A percentile compares a stretch with the other conserved stretches of the same genome.
phyloP scores from a whole-genome alignment of 305 asterid genomes.

The Euphrasia arctica region DNA sequence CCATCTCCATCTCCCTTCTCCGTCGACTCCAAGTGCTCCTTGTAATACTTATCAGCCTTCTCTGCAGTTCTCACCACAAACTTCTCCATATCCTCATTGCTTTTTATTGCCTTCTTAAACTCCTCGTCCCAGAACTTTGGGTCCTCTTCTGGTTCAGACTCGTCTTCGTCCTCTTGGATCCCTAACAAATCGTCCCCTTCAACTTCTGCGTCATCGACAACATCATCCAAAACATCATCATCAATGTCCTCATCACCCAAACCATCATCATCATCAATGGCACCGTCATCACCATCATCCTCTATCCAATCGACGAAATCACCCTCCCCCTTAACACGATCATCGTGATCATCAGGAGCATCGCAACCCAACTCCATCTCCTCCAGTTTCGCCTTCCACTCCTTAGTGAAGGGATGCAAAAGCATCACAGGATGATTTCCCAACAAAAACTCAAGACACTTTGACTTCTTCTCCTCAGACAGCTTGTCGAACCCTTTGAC shows the following conservation, averaged over 20 bases:
- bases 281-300: conserved; percentile 51
- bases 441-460: conserved; percentile 71
- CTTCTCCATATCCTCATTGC: conserved; percentile 84
- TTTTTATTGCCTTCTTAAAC: conserved; percentile 70
- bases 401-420: conserved; percentile 82
- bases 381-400: conserved; percentile 92
- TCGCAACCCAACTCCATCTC: conserved; percentile 97
- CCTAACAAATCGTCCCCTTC: conserved; percentile 53
- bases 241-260: conserved; percentile 27
- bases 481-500: conserved; percentile 67
- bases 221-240: conserved; percentile 29
- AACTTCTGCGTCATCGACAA: conserved; percentile 37
- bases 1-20: conserved; percentile 23
- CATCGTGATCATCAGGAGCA: conserved; percentile 75
- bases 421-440: conserved; percentile 68
- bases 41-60: conserved; percentile 40
- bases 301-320: conserved; percentile 86
- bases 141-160: conserved; percentile 47
- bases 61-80: conserved; percentile 55
- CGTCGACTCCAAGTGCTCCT: conserved; percentile 34
- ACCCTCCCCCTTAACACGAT: conserved; percentile 28
- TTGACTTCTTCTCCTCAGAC: conserved; percentile 74
- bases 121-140: conserved; percentile 72
- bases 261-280: conserved; percentile 23
- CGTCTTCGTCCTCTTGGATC: conserved; percentile 50